phyloP scores from a whole-genome alignment of 2,329 filamentous ascomycete species.

The Apiospora saccharicola region DNA sequence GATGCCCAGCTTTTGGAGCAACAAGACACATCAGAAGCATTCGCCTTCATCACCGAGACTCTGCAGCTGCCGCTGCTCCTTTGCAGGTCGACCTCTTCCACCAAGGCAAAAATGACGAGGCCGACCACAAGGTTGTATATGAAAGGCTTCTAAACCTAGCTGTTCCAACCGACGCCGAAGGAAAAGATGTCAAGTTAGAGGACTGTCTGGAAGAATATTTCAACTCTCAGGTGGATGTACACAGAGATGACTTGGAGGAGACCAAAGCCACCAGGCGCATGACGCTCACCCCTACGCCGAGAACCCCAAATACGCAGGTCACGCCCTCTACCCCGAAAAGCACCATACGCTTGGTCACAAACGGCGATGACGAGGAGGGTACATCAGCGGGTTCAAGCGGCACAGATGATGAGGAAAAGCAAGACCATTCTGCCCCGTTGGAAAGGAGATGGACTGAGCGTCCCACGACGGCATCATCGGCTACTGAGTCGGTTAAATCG shows the following conservation, averaged over 20 bases:
- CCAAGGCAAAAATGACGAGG: conserved; percentile 81
- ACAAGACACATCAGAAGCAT: conserved; percentile 95
- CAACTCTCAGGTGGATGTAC: conserved; percentile 91
- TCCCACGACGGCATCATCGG: conserved; percentile 28
- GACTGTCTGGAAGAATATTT: conserved; percentile 95
- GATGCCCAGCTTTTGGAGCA: conserved; percentile 81
- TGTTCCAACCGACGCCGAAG: conserved; percentile 78
- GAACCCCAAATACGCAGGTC: conserved; percentile 34
- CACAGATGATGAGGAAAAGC: conserved; percentile 27
- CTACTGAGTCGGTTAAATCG: conserved; percentile 31
- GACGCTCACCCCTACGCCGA: conserved; percentile 42
- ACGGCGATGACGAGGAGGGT: conserved; percentile 32
- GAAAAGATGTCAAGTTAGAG: conserved; percentile 79
- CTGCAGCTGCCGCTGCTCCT: conserved; percentile 84
- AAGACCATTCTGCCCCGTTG: conserved; percentile 35
- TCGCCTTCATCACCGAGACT: conserved; percentile 91
- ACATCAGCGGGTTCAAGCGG: conserved; percentile 33
- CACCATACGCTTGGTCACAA: conserved; percentile 45
- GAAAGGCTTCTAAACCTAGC: conserved; percentile 91
- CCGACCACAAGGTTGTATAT: conserved; percentile 94
- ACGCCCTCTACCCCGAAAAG: conserved; percentile 38
- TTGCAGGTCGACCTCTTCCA: conserved; percentile 96
- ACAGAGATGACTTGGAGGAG: conserved; percentile 71
- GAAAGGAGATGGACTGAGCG: conserved; percentile 46
- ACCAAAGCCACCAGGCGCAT: conserved; percentile 52